Evolutionary conservation across 2,329 filamentous ascomycete genomes (phyloP), one percentile per base, ranked within the genome.

Genomic region (Cercospora sp.): DNA sequence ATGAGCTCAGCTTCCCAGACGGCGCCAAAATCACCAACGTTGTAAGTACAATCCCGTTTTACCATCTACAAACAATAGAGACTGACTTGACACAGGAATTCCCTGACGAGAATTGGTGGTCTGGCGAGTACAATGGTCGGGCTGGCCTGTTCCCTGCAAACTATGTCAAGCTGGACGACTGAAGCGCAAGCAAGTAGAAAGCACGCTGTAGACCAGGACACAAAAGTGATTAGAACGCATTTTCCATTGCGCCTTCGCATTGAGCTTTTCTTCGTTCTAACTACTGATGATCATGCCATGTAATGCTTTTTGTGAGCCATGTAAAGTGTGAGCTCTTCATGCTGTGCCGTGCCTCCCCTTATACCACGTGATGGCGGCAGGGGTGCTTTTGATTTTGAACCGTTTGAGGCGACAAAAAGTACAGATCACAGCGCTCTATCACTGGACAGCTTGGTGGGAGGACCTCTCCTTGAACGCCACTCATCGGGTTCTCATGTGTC

Each of bases 21-120:
- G 90, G 91, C 31, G 94, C 91, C 45, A 93, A 84, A 70, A 90
- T 99, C 74, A 91, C 87, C 30, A 87, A 91, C 76, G 83, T 99
- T 72, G 89, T 91, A 85, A 84, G 89, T 85, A 7, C 36, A n/a
- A 9, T 5, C 0, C 9, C 31, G 13, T 13, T 42, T 60, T 18
- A 33, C n/a, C 10, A 18, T 39, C n/a, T 0, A 3, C 0, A n/a
- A 28, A 18, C 51, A 33, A 7, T 28, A 58, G 23, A 16, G 5
- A 28, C 79, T 82, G 74, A 77, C 10, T 26, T 65, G 53, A 58
- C 51, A 20, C 74, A 91, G 89, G 92, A 97, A 83, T 98, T 98
- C 81, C 95, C 95, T 2, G 95, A 98, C 75, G 94, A 98, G 72
- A 95, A 99, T 78, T 99, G 95, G 95, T 99, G 95, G 95, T 91